These are phyloP conservation scores for Phytopythium helicoides DNA, from an alignment of 352 stramenopile genomes.

Conservation along the genomic window DNA sequence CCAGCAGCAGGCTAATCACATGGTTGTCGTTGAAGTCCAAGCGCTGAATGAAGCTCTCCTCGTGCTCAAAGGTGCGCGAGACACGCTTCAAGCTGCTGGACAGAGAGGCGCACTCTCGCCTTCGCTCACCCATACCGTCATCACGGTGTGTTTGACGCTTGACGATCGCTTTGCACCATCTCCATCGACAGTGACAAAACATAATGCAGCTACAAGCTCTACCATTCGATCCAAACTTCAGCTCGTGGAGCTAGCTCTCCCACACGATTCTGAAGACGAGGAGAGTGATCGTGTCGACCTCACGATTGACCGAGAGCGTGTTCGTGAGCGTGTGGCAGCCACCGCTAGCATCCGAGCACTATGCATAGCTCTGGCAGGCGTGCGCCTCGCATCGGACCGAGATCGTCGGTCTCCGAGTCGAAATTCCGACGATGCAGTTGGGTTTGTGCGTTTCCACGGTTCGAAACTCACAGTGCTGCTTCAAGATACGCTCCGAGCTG, in stretches of 20 bases:
- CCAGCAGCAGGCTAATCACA: conserved; percentile 4
- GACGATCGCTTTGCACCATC: conserved; percentile 6
- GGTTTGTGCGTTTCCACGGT: conserved; percentile 73
- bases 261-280: conserved; percentile 19
- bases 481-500: conserved; percentile 70
- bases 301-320: conserved; percentile 24
- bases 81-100: conserved; percentile 38
- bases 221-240: conserved; percentile 64
- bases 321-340: conserved; percentile 51
- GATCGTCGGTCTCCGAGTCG: conserved; percentile 1
- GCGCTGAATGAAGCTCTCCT: conserved; percentile 42
- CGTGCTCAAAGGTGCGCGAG: conserved; percentile 43
- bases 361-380: conserved; percentile 48
- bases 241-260: conserved; percentile 60
- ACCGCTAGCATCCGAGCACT: conserved; percentile 60
- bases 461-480: conserved; percentile 79
- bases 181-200: no score
- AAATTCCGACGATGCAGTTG: conserved; percentile 1
- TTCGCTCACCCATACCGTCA: conserved; percentile 55
- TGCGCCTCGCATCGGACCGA: conserved; percentile 34
- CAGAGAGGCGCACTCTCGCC: conserved; percentile 10
- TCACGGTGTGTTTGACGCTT: conserved; percentile 62
- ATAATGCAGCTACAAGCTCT: not conserved
- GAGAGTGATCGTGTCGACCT: not conserved
- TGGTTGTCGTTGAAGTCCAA: conserved; percentile 2